Percentiles rank a stretch among this genome's conserved stretches.
Conservation (phyloP, 2,329 filamentous ascomycete genomes). For the Clarireedia homoeocarpa region DNA sequence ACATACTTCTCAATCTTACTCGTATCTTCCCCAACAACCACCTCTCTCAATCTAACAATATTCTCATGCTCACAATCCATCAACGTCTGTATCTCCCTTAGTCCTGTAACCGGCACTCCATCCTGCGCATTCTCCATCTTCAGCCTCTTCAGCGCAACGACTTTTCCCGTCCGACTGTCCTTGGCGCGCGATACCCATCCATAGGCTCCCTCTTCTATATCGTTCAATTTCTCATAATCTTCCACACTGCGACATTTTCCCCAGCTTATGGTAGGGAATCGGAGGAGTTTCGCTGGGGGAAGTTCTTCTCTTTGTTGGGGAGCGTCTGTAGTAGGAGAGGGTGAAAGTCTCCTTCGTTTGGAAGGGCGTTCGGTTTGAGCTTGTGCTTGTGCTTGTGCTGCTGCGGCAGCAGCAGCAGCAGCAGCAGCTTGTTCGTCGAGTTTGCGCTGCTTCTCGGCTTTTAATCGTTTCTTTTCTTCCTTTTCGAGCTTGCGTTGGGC, state of each 20-base stretch:
- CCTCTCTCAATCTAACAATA: slow-evolving; percentile 73
- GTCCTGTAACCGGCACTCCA: slow-evolving; percentile 75
- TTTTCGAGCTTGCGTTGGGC: slow-evolving; percentile 71
- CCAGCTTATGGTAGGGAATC: slow-evolving; percentile 64
- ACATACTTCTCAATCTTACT: slow-evolving; percentile 45
- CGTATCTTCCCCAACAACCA: slow-evolving; percentile 65
- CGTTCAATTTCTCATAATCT: slow-evolving; percentile 86
- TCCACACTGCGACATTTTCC: slow-evolving; percentile 68
- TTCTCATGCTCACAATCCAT: slow-evolving; percentile 74
- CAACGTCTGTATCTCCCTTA: slow-evolving; percentile 90
- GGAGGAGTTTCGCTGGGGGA: slow-evolving; percentile 51
- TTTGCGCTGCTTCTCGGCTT: slow-evolving; percentile 71
- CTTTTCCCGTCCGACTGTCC: slow-evolving; percentile 62
- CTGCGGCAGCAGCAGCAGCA: slow-evolving; percentile 18
- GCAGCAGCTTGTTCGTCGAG: slow-evolving; percentile 41
- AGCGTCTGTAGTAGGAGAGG: slow-evolving; percentile 16
- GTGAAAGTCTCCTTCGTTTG: slow-evolving; percentile 51
- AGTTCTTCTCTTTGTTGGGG: slow-evolving; percentile 25
- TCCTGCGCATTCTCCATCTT: slow-evolving; percentile 78
- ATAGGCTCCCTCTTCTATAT: slow-evolving; percentile 96
- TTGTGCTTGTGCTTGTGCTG: slow-evolving; percentile 31
- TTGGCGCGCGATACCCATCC: slow-evolving; percentile 85
- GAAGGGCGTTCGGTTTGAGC: slow-evolving; percentile 38
- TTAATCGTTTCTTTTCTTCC: slow-evolving; percentile 79
- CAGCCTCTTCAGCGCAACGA: slow-evolving; percentile 88